Base-by-base conservation (phyloP, 164 flowering plant species). In the Macadamia tetraphylla region DNA sequence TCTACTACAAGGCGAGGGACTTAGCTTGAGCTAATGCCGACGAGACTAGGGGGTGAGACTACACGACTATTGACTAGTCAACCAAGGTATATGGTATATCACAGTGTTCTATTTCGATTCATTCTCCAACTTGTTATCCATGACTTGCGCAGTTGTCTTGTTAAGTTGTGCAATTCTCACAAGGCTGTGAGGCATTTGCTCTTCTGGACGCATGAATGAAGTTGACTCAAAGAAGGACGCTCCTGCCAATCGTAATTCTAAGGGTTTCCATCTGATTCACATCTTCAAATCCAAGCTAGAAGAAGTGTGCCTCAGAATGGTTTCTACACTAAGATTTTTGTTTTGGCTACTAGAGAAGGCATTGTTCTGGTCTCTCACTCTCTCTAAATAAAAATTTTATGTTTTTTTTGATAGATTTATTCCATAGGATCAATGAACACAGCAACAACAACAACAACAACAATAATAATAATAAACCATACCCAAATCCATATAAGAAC, bases 121-220 rank as follows among this genome's bases (percentile, higher is more conserved):
- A 5, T 35, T 35, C 40, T 35, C 23, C 0, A 23, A 23, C 23
- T 35, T 2, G 3, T 35, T 35, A 2, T 35, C 40, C 40, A 5
- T 35, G 3, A 2, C 40, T 35, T 35, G 3, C 23, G 23, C 23
- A 23, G 5, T 51, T 42, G 57, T 6, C n/a, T 63, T 70, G 13
- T 46, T 46, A 8, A 46, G 1, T 46, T 35, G 3, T 2, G 5
- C 29, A 18, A 53, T 70, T n/a, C 9, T n/a, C n/a, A 9, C 14
- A 83, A 81, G 84, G 82, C 0, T 83, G 86, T 66, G 84, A 79
- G 74, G 86, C 82, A 8, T 83, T 82, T 3, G 62, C 81, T 32
- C 55, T 83, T 9, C 58, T 83, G 71, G 84, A 83, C 71, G 29
- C 72, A 62, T 49, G 62, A 75, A 75, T 35, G 74, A 67, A 52